Percentiles rank a stretch among this genome's conserved stretches.
phyloP scores from a whole-genome alignment of 2,329 filamentous ascomycete species.

The Aspergillus ochraceus region DNA sequence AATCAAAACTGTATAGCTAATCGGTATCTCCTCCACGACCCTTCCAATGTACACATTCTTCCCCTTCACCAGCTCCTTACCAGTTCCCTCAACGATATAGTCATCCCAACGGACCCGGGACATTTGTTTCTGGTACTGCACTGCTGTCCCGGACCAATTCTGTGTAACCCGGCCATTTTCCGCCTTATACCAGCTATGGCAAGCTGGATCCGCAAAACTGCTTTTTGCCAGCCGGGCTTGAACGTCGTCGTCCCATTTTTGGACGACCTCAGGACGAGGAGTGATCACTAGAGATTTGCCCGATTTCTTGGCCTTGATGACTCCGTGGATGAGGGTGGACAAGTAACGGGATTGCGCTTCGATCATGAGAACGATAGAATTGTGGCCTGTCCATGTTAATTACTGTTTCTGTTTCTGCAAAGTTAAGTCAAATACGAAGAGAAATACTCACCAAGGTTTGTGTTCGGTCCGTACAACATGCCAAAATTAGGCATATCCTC shows the following conservation, averaged over 20 bases:
- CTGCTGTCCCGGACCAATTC: constrained; percentile 56
- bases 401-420: too few species aligned
- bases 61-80: constrained; percentile 20
- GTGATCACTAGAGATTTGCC: constrained; percentile 46
- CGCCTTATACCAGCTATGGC: constrained; percentile 59
- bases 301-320: constrained; percentile 47
- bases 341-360: constrained; percentile 59
- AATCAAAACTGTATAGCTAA: constrained; percentile 48
- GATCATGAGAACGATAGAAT: constrained; percentile 63
- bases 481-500: constrained; percentile 57
- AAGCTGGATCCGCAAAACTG: constrained; percentile 56
- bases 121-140: constrained; percentile 54
- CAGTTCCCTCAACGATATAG: constrained; percentile 29
- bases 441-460: constrained; percentile 42
- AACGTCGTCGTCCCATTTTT: constrained; percentile 48
- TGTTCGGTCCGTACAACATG: constrained; percentile 61
- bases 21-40: constrained; percentile 37
- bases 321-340: constrained; percentile 49
- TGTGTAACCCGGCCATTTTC: constrained; percentile 56
- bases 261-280: constrained; percentile 43
- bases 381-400: constrained; percentile 43
- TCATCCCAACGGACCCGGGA: constrained; percentile 33
- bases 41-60: constrained; percentile 30
- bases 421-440: too few species aligned
- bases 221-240: constrained; percentile 46